Conservation (phyloP, 2,329 filamentous ascomycete species). For the Aspergillus carbonarius region DNA sequence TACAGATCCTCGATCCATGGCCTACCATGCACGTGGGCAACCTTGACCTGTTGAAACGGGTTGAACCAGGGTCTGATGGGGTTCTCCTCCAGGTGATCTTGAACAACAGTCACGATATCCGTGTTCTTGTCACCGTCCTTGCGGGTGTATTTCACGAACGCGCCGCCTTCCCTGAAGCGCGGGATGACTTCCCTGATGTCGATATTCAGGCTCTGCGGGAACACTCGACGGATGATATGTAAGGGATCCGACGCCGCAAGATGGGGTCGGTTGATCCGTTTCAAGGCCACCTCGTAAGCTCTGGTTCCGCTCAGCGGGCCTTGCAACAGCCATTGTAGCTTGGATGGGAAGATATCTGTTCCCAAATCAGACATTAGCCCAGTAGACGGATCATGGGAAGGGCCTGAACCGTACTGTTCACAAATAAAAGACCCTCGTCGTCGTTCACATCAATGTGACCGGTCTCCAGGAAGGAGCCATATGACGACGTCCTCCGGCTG, state of each 20-base stretch:
- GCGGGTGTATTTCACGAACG: constrained; percentile 81
- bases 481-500: constrained; percentile 17
- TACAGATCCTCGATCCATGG: constrained; percentile 95
- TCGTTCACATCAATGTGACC: constrained; percentile 77
- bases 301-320: constrained; percentile 50
- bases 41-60: constrained; percentile 69
- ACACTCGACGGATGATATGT: constrained; percentile 58
- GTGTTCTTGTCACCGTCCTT: constrained; percentile 47
- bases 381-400: neutral
- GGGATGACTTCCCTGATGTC: constrained; percentile 80
- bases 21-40: constrained; percentile 72
- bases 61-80: constrained; percentile 89
- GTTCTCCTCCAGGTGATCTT: constrained; percentile 63
- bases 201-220: constrained; percentile 62
- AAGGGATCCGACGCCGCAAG: constrained; percentile 57
- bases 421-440: constrained; percentile 82
- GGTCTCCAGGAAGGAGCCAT: constrained; percentile 61
- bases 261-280: constrained; percentile 52
- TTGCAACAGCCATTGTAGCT: constrained; percentile 63
- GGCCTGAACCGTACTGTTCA: constrained; percentile 67
- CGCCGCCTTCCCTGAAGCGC: constrained; percentile 84
- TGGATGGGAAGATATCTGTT: constrained; percentile 79
- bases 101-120: constrained; percentile 62
- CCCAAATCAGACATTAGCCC: constrained; percentile 9
- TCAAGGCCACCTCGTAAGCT: constrained; percentile 51